Conservation (phyloP, 2,329 filamentous ascomycete species). For the Ophiostoma ips region DNA sequence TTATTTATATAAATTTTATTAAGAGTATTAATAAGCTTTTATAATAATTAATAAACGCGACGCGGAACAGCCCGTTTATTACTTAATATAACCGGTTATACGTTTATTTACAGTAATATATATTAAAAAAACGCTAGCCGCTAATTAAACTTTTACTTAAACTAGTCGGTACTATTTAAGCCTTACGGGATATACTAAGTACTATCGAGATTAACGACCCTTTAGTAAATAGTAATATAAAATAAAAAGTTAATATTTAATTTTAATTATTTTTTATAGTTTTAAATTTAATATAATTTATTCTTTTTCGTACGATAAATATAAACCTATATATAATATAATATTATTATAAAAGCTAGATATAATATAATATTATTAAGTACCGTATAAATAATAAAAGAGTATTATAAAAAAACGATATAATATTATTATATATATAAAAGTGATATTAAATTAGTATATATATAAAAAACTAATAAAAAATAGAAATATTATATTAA, state of each 20-base stretch:
- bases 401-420: neutral
- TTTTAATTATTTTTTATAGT: neutral
- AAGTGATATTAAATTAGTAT: neutral
- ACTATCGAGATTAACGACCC: too few relatives aligned
- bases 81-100: too few relatives aligned
- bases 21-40: neutral
- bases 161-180: too few relatives aligned
- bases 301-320: too few relatives aligned
- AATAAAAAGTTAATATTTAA: slow-evolving; percentile 1
- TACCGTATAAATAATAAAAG: neutral
- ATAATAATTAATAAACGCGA: neutral
- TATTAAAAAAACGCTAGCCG: too few relatives aligned
- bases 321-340: neutral
- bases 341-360: neutral
- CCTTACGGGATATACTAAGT: too few relatives aligned
- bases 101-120: too few relatives aligned
- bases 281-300: neutral
- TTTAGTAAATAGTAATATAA: neutral
- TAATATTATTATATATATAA: neutral
- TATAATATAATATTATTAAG: neutral
- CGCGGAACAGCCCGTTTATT: too few relatives aligned
- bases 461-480: neutral
- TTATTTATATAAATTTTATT: neutral
- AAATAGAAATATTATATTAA: neutral
- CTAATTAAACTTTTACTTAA: too few relatives aligned